These are phyloP conservation scores for Ceratocystis variospora DNA, from an alignment of 2,329 filamentous ascomycete genomes.

Conservation along the genomic window DNA sequence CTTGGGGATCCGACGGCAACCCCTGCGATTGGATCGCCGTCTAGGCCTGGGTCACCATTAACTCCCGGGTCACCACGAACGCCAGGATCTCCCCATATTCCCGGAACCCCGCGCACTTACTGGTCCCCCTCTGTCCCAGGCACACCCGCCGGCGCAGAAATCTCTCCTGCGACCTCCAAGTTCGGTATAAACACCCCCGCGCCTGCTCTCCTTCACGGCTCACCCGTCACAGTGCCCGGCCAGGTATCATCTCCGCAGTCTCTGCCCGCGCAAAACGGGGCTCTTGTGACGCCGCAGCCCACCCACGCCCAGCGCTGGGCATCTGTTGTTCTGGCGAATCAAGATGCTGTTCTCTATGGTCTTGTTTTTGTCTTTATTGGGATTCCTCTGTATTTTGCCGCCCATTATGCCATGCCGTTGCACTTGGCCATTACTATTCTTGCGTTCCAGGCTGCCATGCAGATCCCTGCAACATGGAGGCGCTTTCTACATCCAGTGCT, in stretches of 20 bases:
- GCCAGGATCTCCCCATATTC: neutral
- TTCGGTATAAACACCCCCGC: constrained; percentile 23
- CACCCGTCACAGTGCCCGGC: neutral
- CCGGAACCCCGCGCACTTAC: neutral
- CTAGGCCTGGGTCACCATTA: neutral
- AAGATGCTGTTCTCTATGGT: constrained; percentile 35
- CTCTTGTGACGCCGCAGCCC: constrained; percentile 31
- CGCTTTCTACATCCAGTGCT: constrained; percentile 45
- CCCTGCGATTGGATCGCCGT: neutral
- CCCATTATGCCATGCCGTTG: constrained; percentile 38
- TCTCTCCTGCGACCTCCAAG: constrained; percentile 19
- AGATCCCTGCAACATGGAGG: constrained; percentile 35
- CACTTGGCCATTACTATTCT: constrained; percentile 37
- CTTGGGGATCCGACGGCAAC: neutral
- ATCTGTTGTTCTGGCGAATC: constrained; percentile 30
- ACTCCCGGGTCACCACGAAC: neutral
- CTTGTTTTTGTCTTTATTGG: constrained; percentile 37
- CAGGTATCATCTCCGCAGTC: constrained; percentile 7
- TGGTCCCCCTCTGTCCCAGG: neutral
- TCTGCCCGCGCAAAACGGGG: constrained; percentile 21
- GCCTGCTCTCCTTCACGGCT: constrained; percentile 21
- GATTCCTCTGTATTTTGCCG: constrained; percentile 40
- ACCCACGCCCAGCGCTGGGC: constrained; percentile 39
- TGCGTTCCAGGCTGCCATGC: constrained; percentile 37
- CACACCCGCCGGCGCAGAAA: constrained; percentile 15